Conservation (phyloP, 1,284 basidiomycete species). For the Entoloma clypeatum region DNA sequence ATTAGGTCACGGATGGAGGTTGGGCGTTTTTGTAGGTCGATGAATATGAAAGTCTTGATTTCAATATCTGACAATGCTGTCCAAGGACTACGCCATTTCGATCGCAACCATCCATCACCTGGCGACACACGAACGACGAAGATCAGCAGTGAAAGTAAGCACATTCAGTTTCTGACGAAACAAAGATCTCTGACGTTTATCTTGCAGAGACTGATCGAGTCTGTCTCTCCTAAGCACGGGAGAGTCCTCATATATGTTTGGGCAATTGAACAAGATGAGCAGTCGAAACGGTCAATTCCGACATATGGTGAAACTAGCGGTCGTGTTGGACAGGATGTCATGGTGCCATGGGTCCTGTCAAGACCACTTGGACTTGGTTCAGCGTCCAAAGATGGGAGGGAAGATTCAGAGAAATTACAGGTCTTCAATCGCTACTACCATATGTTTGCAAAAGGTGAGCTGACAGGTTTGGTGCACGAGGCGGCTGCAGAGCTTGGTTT, state of each 20-base stretch:
- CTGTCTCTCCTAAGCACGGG: constrained; percentile 61
- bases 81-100: constrained; percentile 89
- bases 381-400: constrained; percentile 5
- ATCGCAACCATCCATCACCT: constrained; percentile 96
- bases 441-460: constrained; percentile 82
- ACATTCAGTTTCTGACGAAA: background rate
- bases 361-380: constrained; percentile 14
- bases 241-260: constrained; percentile 96
- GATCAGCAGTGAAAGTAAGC: constrained; percentile 67
- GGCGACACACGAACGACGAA: constrained; percentile 71
- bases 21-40: constrained; percentile 71
- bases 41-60: background rate
- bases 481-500: constrained; percentile 64
- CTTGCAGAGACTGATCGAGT: constrained; percentile 59
- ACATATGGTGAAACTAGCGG: constrained; percentile 19
- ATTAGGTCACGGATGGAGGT: constrained; percentile 66
- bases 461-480: constrained; percentile 54
- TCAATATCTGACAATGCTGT: background rate
- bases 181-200: constrained; percentile 8
- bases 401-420: constrained; percentile 26
- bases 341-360: constrained; percentile 34
- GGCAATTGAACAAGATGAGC: constrained; percentile 90
- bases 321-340: constrained; percentile 39
- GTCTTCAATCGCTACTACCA: constrained; percentile 91
- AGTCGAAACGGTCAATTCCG: constrained; percentile 71